These are phyloP conservation scores for Elaeagnus macrophylla DNA, from an alignment of 306 rosid species.

Conservation along the genomic window DNA sequence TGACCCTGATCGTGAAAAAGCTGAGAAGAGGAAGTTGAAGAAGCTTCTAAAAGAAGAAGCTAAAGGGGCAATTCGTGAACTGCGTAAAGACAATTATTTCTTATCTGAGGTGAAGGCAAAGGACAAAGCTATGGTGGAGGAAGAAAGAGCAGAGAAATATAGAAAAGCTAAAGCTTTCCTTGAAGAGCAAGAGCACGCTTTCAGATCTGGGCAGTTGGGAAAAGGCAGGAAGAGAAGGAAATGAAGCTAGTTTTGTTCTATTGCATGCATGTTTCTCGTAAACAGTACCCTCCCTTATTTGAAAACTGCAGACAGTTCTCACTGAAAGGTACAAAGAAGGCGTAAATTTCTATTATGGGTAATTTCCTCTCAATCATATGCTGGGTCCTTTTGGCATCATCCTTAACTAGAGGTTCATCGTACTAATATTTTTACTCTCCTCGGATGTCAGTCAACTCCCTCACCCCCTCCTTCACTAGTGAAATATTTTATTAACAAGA, in stretches of 20 bases:
- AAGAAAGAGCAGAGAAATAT: conserved; percentile 61
- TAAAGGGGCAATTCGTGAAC: conserved; percentile 76
- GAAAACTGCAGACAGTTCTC: too few relatives aligned
- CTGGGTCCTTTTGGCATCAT: too few relatives aligned
- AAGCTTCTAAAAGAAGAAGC: conserved; percentile 52
- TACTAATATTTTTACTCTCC: too few relatives aligned
- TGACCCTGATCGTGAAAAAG: conserved; percentile 71
- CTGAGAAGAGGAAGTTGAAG: conserved; percentile 54
- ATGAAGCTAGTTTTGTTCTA: conserved; percentile 16
- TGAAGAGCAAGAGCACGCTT: conserved; percentile 77
- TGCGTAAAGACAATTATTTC: conserved; percentile 77
- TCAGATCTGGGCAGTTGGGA: conserved; percentile 86
- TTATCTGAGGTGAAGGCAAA: conserved; percentile 59
- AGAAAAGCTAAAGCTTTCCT: conserved; percentile 68
- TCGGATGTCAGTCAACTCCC: too few relatives aligned
- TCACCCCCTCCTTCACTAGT: too few relatives aligned
- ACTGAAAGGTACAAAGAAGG: too few relatives aligned
- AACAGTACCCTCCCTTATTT: too few relatives aligned
- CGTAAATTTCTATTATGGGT: too few relatives aligned
- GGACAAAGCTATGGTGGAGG: conserved; percentile 43
- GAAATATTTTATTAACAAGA: too few relatives aligned
- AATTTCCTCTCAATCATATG: too few relatives aligned
- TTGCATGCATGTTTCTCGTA: not conserved
- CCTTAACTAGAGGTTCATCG: too few relatives aligned
- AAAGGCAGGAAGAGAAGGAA: conserved; percentile 72